These are phyloP conservation scores for Microstegium vimineum DNA, from an alignment of 176 grass and related monocot genomes.

Conservation along the genomic window DNA sequence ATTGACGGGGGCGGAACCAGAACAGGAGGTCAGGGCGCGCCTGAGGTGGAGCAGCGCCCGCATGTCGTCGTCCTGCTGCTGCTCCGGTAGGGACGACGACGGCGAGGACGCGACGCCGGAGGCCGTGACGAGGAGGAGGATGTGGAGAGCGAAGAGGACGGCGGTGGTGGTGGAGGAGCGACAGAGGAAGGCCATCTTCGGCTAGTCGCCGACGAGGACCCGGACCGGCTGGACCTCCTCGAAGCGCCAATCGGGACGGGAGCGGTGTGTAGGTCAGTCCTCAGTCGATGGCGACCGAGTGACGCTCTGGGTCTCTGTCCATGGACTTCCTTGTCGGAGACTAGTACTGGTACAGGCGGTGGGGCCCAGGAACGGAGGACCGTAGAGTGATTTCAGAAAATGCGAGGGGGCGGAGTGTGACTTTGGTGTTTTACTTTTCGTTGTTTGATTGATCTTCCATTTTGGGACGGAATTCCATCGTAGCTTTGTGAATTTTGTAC, in stretches of 20 bases:
- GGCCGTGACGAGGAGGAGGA: slow-evolving; percentile 2
- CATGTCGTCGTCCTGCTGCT: slow-evolving; percentile 35
- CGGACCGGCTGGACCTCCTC: background rate
- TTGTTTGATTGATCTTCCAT: too few species aligned
- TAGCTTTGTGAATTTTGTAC: too few species aligned
- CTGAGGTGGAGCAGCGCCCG: slow-evolving; percentile 53
- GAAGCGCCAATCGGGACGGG: background rate
- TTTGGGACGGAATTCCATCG: too few species aligned
- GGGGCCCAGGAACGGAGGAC: too few species aligned
- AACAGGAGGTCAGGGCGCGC: slow-evolving; percentile 33
- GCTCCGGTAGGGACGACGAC: background rate
- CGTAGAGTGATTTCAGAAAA: background rate
- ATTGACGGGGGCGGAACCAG: background rate
- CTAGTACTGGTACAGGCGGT: background rate
- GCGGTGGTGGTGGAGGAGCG: background rate
- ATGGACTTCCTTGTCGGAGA: too few species aligned
- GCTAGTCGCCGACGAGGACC: slow-evolving; percentile 30
- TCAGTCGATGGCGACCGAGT: slow-evolving; percentile 16
- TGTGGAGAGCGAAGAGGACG: slow-evolving; percentile 18
- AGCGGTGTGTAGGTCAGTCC: slow-evolving; percentile 3
- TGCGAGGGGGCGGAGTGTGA: too few species aligned
- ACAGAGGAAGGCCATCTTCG: slow-evolving; percentile 44
- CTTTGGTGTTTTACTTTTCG: too few species aligned
- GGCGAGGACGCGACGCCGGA: background rate
- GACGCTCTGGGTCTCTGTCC: background rate